Evolutionary conservation across 2,329 filamentous ascomycete species (phyloP).

Genomic region (Arthrobotrys sphaeroides): DNA sequence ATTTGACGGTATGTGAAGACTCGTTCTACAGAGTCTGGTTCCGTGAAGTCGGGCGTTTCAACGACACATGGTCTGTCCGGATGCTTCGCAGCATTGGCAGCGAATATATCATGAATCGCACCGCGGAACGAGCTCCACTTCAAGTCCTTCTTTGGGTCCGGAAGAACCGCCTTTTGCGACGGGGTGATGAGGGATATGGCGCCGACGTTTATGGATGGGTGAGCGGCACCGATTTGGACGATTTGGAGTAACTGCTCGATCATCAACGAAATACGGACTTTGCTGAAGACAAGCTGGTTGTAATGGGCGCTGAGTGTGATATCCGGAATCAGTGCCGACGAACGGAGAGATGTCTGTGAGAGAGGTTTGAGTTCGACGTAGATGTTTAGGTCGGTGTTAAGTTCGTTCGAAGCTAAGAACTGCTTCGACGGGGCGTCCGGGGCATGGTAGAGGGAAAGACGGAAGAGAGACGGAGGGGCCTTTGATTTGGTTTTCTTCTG

Average conservation of each 20-base stretch:
- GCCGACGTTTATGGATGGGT: conserved; percentile 62
- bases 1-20: conserved; percentile 87
- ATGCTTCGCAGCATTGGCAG: conserved; percentile 71
- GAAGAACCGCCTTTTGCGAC: conserved; percentile 61
- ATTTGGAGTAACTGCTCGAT: conserved; percentile 63
- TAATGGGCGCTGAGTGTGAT: conserved; percentile 63
- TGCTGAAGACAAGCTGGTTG: conserved; percentile 65
- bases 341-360: conserved; percentile 54
- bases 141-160: conserved; percentile 74
- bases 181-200: conserved; percentile 62
- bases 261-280: conserved; percentile 62
- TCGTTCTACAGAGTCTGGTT: conserved; percentile 66
- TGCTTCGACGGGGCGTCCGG: conserved; percentile 59
- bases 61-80: conserved; percentile 76
- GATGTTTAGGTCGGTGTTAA: conserved; percentile 57
- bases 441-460: conserved; percentile 65
- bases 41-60: conserved; percentile 68
- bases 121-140: conserved; percentile 73
- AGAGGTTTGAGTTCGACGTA: conserved; percentile 55
- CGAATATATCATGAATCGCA: conserved; percentile 77
- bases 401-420: conserved; percentile 57
- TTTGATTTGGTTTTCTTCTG: conserved; percentile 62
- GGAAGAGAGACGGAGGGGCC: conserved; percentile 62
- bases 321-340: conserved; percentile 59
- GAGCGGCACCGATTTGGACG: conserved; percentile 61